These are phyloP conservation scores for Nakazawaea siamensis DNA, from an alignment of 805 yeast species.

Conservation along the genomic window DNA sequence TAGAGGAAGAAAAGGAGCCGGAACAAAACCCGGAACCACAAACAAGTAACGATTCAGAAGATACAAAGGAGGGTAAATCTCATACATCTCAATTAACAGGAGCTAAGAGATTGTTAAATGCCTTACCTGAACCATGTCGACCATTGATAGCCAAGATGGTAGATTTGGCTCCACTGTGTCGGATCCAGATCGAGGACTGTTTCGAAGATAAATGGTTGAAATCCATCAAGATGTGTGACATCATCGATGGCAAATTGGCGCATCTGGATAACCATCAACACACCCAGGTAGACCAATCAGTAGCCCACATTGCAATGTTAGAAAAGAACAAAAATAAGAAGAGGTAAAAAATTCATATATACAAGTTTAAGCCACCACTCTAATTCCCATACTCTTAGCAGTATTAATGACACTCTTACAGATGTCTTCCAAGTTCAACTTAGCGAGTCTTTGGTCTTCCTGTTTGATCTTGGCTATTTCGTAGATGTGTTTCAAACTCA, in stretches of 20 bases:
- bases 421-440: constrained; percentile 62
- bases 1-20: not conserved
- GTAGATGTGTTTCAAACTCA: constrained; percentile 80
- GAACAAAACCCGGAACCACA: not conserved
- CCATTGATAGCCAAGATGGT: constrained; percentile 69
- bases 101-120: constrained; percentile 60
- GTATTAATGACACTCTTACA: constrained; percentile 79
- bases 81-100: constrained; percentile 66
- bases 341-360: constrained; percentile 1
- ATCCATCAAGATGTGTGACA: constrained; percentile 62
- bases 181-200: constrained; percentile 74
- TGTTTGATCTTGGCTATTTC: constrained; percentile 93
- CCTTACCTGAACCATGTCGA: constrained; percentile 64
- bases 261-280: constrained; percentile 64
- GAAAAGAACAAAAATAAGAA: constrained; percentile 68
- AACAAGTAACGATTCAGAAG: too few species aligned
- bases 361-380: constrained; percentile 51
- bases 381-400: constrained; percentile 85
- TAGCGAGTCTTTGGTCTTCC: constrained; percentile 72
- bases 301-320: constrained; percentile 90
- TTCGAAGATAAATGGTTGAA: constrained; percentile 65
- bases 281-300: constrained; percentile 85
- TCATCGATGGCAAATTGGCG: constrained; percentile 31
- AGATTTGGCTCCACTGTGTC: constrained; percentile 76
- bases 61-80: constrained; percentile 15